Evolutionary conservation across 1,284 basidiomycete species (phyloP), one percentile per base, ranked within the genome.

Genomic region (Naganishia albida): DNA sequence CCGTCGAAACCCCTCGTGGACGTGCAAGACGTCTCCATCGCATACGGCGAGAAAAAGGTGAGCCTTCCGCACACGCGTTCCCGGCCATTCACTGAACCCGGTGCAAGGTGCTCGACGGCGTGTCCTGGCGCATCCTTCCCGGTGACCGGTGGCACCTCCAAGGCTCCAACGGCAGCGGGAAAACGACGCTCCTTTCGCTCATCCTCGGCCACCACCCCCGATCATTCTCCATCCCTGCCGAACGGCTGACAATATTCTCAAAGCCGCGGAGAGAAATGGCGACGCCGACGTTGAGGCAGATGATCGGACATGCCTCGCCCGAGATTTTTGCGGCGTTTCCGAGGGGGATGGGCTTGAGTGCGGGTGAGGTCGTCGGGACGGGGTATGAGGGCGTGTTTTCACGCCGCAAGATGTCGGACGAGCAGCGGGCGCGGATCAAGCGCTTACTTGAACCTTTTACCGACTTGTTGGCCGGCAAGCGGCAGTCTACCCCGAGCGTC

Each of bases 121-220:
- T 95, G 63, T 83, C 84, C 67, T 96, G 92, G 93, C 84, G 85
- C 39, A 87, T 96, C 67, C 81, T 82, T 3, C 83, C 85, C 68
- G 91, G 91, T 38, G 87, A 93, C 50, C 83, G 88, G 50, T 95
- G 91, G 90, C 89, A 93, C 72, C 84, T 97, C 10, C 85, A 88
- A 72, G 93, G 93, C 12, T 80, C 86, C 20, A 97, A 96, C 74
- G 93, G 93, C 52, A 92, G 91, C 0, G 95, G 95, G 1, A 99
- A 99, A 80, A 95, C 94, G 0, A 98, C 95, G 0, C 85, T 98
- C 0, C 83, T 97, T n/a, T 88, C 94, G 3, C 78, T 98, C 39
- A 81, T 99, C 43, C 91, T 93, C 0, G 95, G 95, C 26, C 92
- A 95, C 72, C 95, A 98, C 77, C 94, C 95, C 0, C 91, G 91